Percentiles rank a stretch among this genome's conserved stretches.
These are phyloP conservation scores for Pulveroboletus sp. DNA, from an alignment of 1,284 basidiomycete genomes.

Conservation along the genomic window DNA sequence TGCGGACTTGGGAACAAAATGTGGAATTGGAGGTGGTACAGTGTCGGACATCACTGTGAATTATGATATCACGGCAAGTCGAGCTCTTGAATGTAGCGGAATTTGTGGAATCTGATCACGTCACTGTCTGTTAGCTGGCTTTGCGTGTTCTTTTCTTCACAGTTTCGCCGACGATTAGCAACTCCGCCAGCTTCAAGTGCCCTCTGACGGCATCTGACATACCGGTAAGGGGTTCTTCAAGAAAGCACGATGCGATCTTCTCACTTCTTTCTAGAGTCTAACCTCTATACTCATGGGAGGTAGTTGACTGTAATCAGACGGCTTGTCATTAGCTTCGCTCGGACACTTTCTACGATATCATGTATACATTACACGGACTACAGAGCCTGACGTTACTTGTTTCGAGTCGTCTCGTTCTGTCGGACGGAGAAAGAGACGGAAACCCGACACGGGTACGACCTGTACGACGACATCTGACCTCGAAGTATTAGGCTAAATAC, in stretches of 20 bases:
- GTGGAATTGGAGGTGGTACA: constrained; percentile 55
- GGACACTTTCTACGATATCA: constrained; percentile 10
- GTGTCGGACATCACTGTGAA: constrained; percentile 61
- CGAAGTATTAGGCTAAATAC: no score
- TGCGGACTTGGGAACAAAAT: constrained; percentile 65
- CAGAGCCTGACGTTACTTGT: background rate
- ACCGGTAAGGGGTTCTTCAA: constrained; percentile 13
- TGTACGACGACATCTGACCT: no score
- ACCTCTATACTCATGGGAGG: constrained; percentile 19
- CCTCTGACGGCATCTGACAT: constrained; percentile 48
- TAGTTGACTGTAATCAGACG: background rate
- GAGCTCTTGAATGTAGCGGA: background rate
- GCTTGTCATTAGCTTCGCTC: constrained; percentile 1
- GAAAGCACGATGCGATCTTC: background rate
- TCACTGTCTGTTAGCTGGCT: constrained; percentile 47
- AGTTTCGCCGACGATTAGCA: constrained; percentile 69
- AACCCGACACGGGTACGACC: no score
- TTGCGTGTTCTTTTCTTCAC: constrained; percentile 67
- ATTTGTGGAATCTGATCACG: constrained; percentile 9
- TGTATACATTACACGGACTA: constrained; percentile 25
- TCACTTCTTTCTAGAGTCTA: constrained; percentile 19
- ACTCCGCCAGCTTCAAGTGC: constrained; percentile 67
- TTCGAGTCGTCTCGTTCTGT: no score
- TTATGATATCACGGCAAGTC: constrained; percentile 65
- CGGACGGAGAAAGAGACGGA: no score